phyloP scores from a whole-genome alignment of 495 filamentous ascomycete genomes.

The Evernia prunastri region DNA sequence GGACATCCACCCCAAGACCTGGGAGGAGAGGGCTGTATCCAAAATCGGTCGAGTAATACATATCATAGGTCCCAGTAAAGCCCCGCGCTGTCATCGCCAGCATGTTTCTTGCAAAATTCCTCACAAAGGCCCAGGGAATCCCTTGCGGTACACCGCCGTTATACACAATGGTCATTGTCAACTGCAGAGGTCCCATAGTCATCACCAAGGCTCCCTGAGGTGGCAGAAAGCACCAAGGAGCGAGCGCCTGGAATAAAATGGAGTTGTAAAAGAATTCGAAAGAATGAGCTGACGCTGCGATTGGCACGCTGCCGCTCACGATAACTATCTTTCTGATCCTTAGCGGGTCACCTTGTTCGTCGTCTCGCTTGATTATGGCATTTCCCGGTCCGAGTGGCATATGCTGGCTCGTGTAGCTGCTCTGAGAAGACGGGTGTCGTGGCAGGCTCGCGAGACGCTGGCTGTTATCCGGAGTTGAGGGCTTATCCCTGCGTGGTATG shows the following conservation, averaged over 20 bases:
- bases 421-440: background rate
- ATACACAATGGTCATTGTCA: background rate
- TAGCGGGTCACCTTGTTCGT: background rate
- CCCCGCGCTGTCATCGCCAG: background rate
- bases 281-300: background rate
- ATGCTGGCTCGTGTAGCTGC: background rate
- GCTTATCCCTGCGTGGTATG: background rate
- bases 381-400: background rate
- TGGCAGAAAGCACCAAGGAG: background rate
- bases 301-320: background rate
- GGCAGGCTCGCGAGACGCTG: background rate
- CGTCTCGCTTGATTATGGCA: background rate
- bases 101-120: constrained; percentile 6
- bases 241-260: background rate
- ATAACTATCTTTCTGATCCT: background rate
- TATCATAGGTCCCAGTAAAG: background rate
- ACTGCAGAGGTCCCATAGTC: constrained; percentile 2
- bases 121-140: constrained; percentile 4
- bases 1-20: background rate
- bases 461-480: background rate
- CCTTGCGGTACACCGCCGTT: background rate
- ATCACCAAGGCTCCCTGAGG: background rate
- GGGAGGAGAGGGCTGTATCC: background rate
- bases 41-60: background rate
- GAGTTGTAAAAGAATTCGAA: background rate